These are phyloP conservation scores for Pichiaceae sp. DNA, from an alignment of 1,139 yeast species.

Conservation along the genomic window DNA sequence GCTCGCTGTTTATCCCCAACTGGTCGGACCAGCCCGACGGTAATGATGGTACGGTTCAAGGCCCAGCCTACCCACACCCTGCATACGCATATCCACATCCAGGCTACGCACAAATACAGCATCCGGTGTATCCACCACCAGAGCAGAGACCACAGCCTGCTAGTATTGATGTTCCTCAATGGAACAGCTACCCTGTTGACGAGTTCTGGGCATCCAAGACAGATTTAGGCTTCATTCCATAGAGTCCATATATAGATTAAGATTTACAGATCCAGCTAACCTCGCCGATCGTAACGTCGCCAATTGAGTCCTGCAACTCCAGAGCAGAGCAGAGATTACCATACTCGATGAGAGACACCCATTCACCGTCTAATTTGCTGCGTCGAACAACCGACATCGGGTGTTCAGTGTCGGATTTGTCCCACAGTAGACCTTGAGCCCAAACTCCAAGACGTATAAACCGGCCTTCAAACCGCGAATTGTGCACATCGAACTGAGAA, in stretches of 20 bases:
- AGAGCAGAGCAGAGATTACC: constrained; percentile 26
- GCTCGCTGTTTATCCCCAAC: too few species aligned
- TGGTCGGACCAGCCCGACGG: too few species aligned
- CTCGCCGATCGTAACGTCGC: constrained; percentile 6
- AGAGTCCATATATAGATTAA: neutral
- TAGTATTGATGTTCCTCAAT: neutral
- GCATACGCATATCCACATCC: too few species aligned
- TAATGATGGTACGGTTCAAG: too few species aligned
- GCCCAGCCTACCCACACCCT: too few species aligned
- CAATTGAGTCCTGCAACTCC: constrained; percentile 9
- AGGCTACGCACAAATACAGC: constrained; percentile 1
- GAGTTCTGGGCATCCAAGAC: constrained; percentile 36
- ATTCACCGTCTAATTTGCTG: constrained; percentile 8
- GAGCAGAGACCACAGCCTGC: constrained; percentile 1
- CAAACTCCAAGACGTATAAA: constrained; percentile 43
- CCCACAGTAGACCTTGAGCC: constrained; percentile 43
- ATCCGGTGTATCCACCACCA: neutral
- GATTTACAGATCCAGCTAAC: constrained; percentile 13
- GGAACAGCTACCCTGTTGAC: constrained; percentile 24
- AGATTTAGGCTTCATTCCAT: constrained; percentile 35
- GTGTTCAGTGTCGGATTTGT: constrained; percentile 20
- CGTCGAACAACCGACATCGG: constrained; percentile 16
- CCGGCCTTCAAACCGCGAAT: constrained; percentile 31
- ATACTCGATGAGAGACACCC: constrained; percentile 15
- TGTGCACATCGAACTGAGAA: constrained; percentile 27